These are phyloP conservation scores for Lentithecium fluviatile DNA, from an alignment of 495 filamentous ascomycete species.

Conservation along the genomic window DNA sequence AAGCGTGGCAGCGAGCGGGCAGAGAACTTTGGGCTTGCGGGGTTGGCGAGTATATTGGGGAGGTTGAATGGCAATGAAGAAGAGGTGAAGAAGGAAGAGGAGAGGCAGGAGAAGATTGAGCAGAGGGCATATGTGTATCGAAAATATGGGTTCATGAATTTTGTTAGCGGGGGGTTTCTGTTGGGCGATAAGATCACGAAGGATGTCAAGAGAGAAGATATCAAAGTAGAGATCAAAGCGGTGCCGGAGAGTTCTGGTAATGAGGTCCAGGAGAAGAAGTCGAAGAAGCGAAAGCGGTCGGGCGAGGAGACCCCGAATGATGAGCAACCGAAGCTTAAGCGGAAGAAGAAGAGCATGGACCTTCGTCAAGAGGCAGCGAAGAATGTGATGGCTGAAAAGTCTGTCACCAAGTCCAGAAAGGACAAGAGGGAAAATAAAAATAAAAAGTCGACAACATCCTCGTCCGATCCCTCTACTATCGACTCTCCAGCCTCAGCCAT, in stretches of 20 bases:
- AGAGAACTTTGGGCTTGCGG: conserved; percentile 77
- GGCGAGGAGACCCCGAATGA: not conserved
- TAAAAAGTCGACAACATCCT: conserved; percentile 18
- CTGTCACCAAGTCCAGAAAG: conserved; percentile 46
- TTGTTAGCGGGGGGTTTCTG: conserved; percentile 77
- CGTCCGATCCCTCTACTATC: not conserved
- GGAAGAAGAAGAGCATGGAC: conserved; percentile 41
- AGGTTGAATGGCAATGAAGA: conserved; percentile 85
- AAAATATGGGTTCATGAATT: conserved; percentile 72
- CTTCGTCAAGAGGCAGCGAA: conserved; percentile 40
- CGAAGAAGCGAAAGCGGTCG: conserved; percentile 35
- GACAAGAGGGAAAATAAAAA: conserved; percentile 50
- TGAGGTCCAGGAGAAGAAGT: conserved; percentile 13
- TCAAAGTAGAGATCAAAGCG: not conserved
- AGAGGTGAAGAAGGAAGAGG: conserved; percentile 62
- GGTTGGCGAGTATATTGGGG: conserved; percentile 79
- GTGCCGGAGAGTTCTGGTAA: not conserved
- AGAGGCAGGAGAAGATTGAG: conserved; percentile 30
- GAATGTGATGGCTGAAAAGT: conserved; percentile 43
- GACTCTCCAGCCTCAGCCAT: not conserved
- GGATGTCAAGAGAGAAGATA: conserved; percentile 12
- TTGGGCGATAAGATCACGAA: conserved; percentile 61
- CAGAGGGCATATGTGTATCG: conserved; percentile 61
- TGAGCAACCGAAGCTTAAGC: conserved; percentile 36
- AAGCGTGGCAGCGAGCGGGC: conserved; percentile 60